Evolutionary conservation across 257 asterid species (phyloP), one percentile per base, ranked within the genome.

Genomic region (Capsicum baccatum): DNA sequence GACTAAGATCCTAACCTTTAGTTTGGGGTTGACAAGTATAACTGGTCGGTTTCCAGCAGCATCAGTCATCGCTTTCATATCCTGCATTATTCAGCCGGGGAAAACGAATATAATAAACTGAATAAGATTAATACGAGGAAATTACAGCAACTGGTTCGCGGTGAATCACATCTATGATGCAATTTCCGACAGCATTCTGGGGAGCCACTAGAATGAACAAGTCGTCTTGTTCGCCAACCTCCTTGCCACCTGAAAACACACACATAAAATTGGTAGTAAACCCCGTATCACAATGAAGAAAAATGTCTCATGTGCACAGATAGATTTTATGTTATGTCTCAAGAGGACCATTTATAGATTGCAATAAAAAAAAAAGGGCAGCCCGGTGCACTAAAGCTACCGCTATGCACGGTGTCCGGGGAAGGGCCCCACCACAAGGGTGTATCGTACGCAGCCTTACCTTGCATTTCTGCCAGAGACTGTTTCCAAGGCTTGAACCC

Each of bases 181-280:
- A 96, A 85, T 94, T 94, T 54, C 99, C 98, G 26, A 94, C 94
- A 35, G 98, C 96, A 91, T 96, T 96, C 92, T 96, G 98, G n/a
- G 99, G 99, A 88, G 99, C 99, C 89, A 96, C 94, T 88, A 96
- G 89, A 88, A 96, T 92, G 84, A 90, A 96, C 84, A 96, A 87
- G 91, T 93, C 98, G 85, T 96, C 99, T 86, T 92, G 94, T 89
- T 94, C 94, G 0, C 90, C 95, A 60, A 96, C 98, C 91, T 96
- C 99, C 54, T 90, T 79, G 83, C 92, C 97, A 88, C 98, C 99
- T 94, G 88, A 76, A 92, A 85, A 84, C 33, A 26, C 33, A 87
- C 73, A 84, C 76, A 66, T 35, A 33, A 37, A 42, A n/a, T 12
- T 69, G 37, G 19, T 84, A 85, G 47, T 50, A 50, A 8, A 21